phyloP scores from a whole-genome alignment of 2,329 filamentous ascomycete genomes.

The Fusarium sp. region DNA sequence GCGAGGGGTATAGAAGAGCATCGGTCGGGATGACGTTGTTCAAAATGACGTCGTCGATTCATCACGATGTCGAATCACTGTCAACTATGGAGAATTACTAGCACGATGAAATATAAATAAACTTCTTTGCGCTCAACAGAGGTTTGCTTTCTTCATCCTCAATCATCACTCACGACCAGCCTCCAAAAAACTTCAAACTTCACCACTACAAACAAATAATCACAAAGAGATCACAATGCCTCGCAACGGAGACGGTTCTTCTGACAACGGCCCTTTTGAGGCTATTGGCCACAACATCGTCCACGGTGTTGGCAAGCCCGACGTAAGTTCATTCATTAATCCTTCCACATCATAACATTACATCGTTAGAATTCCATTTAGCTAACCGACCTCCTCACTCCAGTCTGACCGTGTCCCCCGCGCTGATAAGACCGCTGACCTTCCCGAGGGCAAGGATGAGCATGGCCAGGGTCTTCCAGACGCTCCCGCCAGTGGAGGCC shows the following conservation, averaged over 20 bases:
- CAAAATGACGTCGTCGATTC: conserved; percentile 39
- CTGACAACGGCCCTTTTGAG: conserved; percentile 60
- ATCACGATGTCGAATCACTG: conserved; percentile 33
- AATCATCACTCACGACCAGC: conserved; percentile 11
- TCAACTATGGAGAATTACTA: background rate
- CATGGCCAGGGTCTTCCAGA: conserved; percentile 58
- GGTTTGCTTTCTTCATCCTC: conserved; percentile 1
- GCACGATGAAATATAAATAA: conserved; percentile 31
- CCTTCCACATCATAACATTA: no score
- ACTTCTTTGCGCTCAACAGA: background rate
- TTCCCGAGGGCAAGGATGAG: conserved; percentile 59
- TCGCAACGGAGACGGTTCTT: conserved; percentile 62
- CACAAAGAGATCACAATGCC: conserved; percentile 58
- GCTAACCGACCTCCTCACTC: background rate
- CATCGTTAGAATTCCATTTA: background rate
- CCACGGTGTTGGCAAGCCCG: conserved; percentile 57
- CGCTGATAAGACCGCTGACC: conserved; percentile 63
- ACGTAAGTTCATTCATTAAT: conserved; percentile 49
- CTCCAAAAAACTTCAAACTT: conserved; percentile 1
- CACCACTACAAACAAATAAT: conserved; percentile 9
- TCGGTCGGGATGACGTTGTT: conserved; percentile 36
- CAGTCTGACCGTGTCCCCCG: conserved; percentile 56
- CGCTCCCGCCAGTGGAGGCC: conserved; percentile 58
- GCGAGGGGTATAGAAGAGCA: background rate
- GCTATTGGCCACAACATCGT: conserved; percentile 57